Base-by-base conservation (phyloP, 768 basidiomycete species). In the Podaxis sp. region DNA sequence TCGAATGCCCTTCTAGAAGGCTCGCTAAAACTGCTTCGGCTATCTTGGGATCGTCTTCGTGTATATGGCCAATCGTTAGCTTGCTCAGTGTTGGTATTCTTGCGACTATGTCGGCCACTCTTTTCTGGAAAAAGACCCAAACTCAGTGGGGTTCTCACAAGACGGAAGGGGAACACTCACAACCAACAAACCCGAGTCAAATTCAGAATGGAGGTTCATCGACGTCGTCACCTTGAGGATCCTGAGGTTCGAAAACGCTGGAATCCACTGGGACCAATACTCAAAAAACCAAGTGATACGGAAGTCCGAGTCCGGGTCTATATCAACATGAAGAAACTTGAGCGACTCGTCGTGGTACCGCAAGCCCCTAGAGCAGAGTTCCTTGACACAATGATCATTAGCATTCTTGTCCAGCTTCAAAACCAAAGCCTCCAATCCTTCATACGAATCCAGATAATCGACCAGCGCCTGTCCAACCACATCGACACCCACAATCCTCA, bases 221-320 rank as follows among this genome's bases (percentile, higher is more conserved):
- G 51, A 60, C 17, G 59, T 60, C 1, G 59, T 54, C 17, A 19
- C 38, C 12, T 54, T 43, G 24, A 60, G n/a, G 7, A 22, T 53
- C 38, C 50, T 47, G 15, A 60, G 59, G 8, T 33, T 41, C 37
- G 25, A 29, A 11, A 60, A 53, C 2, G 50, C 12, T 2, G 51
- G 59, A 46, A 60, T 27, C 59, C 59, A 60, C 41, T 60, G 17
- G n/a, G 11, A 19, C 59, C 59, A 60, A 53, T 60, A 60, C 24
- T 60, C 59, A 15, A 29, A 60, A 15, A 53, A 54, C 59, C 51
- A 60, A 33, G 59, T 52, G 17, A 53, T 27, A 3, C 50, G 27
- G 7, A 53, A 27, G 27, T 43, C 40, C 38, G 59, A 53, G n/a
- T 41, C 8, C 3, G 27, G 24, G 38, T 60, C 36, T 24, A 60